phyloP scores from a whole-genome alignment of 1,284 basidiomycete genomes.

The Boletellus deceptivus region DNA sequence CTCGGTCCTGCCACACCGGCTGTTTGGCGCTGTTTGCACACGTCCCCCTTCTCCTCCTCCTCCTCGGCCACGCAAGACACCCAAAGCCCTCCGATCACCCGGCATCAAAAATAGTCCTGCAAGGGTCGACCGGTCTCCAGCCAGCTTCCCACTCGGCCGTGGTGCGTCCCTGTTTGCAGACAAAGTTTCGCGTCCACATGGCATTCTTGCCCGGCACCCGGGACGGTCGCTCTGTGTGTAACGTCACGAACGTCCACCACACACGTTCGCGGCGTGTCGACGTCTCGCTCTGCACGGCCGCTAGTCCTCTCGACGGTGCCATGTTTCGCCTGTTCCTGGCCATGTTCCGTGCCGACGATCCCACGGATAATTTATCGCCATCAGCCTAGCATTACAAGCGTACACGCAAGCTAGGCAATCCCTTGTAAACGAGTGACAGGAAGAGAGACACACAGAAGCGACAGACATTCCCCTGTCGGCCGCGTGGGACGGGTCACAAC shows the following conservation, averaged over 20 bases:
- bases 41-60: too few relatives aligned
- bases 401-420: constrained; percentile 13
- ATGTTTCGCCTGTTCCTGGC: background rate
- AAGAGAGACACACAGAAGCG: constrained; percentile 5
- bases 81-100: background rate
- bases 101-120: background rate
- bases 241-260: background rate
- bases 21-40: too few relatives aligned
- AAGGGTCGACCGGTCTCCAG: constrained; percentile 6
- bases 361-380: constrained; percentile 4
- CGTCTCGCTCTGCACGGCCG: too few relatives aligned
- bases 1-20: too few relatives aligned
- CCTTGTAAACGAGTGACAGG: constrained; percentile 17
- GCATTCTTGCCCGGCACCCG: constrained; percentile 1
- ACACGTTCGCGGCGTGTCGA: background rate
- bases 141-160: background rate
- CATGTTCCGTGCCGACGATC: constrained; percentile 5
- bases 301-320: background rate
- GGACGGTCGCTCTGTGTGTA: constrained; percentile 6
- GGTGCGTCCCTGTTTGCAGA: background rate
- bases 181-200: constrained; percentile 12
- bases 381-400: background rate
- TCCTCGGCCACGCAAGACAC: too few relatives aligned
- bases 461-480: constrained; percentile 6
- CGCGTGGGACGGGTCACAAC: constrained; percentile 14